Conservation (phyloP, 164 flowering plant genomes). For the Houttuynia cordata region DNA sequence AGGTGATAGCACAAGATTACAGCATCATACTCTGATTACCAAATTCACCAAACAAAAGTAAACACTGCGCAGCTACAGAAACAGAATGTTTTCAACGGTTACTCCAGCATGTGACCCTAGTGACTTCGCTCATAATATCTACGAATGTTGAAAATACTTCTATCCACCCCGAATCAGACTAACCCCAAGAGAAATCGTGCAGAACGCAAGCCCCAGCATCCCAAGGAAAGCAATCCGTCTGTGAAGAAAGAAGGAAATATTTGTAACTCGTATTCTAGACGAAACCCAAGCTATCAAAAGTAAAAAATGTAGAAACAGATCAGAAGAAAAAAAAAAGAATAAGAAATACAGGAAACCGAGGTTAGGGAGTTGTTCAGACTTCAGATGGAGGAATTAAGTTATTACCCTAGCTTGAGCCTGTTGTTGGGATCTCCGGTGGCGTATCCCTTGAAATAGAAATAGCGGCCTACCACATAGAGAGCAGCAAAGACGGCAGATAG, state of each 20-base stretch:
- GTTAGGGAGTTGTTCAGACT: too few species aligned
- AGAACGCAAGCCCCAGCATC: not conserved
- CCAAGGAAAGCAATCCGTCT: not conserved
- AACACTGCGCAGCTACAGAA: too few species aligned
- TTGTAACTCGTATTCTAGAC: not conserved
- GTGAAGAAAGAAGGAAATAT: not conserved
- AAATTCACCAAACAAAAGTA: too few species aligned
- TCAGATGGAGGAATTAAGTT: not conserved
- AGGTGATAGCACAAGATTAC: too few species aligned
- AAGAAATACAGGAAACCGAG: too few species aligned
- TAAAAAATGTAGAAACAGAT: too few species aligned
- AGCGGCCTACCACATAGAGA: conserved; percentile 39
- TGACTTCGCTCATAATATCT: too few species aligned
- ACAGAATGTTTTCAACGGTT: too few species aligned
- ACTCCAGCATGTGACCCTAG: too few species aligned
- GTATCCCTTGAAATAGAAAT: conserved; percentile 74
- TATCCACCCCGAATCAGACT: not conserved
- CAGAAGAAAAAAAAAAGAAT: not conserved
- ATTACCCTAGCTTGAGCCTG: conserved; percentile 50
- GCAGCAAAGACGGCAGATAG: conserved; percentile 41
- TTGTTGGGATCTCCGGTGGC: conserved; percentile 68
- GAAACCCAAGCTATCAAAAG: not conserved
- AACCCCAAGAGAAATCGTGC: conserved; percentile 1
- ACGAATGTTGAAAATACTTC: too few species aligned
- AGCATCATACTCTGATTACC: too few species aligned